Conservation (phyloP, 345 rosid species). For the Arabis hirsuta region DNA sequence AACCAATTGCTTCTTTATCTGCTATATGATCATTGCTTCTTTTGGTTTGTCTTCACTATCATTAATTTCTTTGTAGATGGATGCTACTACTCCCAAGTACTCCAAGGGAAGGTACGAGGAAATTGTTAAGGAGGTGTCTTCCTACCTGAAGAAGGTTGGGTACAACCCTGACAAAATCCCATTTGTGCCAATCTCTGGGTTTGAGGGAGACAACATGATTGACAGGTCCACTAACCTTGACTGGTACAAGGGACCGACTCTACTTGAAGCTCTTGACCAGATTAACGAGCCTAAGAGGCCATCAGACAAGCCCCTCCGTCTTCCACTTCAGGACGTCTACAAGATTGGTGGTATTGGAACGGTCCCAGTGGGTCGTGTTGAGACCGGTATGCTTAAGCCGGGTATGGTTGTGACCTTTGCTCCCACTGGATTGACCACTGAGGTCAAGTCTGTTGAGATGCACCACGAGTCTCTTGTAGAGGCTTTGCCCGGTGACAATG, state of each 20-base stretch:
- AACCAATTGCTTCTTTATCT: not conserved
- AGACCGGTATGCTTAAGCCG: constrained; percentile 62
- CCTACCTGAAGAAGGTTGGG: constrained; percentile 64
- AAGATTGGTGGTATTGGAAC: constrained; percentile 72
- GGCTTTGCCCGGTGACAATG: constrained; percentile 84
- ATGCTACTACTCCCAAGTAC: constrained; percentile 63
- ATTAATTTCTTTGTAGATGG: constrained; percentile 43
- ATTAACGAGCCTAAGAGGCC: constrained; percentile 80
- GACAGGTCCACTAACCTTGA: constrained; percentile 59
- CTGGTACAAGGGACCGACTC: constrained; percentile 63
- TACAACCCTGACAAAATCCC: constrained; percentile 63
- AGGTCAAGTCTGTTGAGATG: constrained; percentile 94
- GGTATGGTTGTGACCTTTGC: constrained; percentile 82
- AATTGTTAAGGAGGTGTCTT: constrained; percentile 59
- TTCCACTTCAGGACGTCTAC: constrained; percentile 69
- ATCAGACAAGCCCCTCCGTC: constrained; percentile 89
- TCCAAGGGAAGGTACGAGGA: constrained; percentile 66
- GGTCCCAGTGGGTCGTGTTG: constrained; percentile 76
- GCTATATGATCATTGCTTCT: not conserved
- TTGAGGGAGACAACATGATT: constrained; percentile 67
- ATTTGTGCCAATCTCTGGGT: constrained; percentile 59
- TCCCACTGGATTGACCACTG: constrained; percentile 79
- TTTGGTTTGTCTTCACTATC: not conserved
- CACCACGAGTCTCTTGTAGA: constrained; percentile 83
- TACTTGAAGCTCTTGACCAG: constrained; percentile 56